phyloP scores from a whole-genome alignment of 140 eudicot genomes.

The Erigeron philadelphicus region DNA sequence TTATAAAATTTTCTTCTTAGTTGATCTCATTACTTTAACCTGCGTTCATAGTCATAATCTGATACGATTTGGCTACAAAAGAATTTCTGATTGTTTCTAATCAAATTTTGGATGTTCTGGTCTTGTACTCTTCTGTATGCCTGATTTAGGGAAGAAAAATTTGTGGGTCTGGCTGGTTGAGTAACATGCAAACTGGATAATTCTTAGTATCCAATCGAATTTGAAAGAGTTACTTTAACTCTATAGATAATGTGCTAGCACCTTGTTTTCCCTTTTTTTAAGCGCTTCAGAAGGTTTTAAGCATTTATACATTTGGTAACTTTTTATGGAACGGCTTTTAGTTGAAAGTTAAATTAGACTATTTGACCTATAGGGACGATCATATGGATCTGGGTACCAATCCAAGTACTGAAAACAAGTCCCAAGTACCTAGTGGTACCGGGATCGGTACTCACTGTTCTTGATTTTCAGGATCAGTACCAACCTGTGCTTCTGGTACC shows the following conservation, averaged over 20 bases:
- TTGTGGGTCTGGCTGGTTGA: not conserved
- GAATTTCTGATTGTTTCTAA: slow-evolving; percentile 14
- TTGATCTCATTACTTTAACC: not conserved
- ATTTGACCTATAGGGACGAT: not conserved
- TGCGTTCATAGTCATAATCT: not conserved
- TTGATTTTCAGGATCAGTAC: no score
- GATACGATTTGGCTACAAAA: not conserved
- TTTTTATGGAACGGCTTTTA: not conserved
- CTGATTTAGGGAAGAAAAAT: not conserved
- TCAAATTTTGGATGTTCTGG: not conserved
- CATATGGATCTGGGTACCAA: no score
- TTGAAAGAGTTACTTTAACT: not conserved
- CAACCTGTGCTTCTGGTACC: no score
- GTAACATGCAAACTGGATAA: not conserved
- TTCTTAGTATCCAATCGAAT: not conserved
- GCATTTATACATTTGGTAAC: not conserved
- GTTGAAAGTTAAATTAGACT: not conserved
- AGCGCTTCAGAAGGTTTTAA: not conserved
- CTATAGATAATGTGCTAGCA: not conserved
- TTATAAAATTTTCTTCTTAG: not conserved
- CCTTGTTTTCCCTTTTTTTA: no score
- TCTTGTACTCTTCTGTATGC: slow-evolving; percentile 5
- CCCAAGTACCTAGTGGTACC: no score
- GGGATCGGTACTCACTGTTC: no score
- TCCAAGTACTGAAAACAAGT: no score